Evolutionary conservation across 768 basidiomycete genomes (phyloP).

Genomic region (Tricholoma hemisulphureum): DNA sequence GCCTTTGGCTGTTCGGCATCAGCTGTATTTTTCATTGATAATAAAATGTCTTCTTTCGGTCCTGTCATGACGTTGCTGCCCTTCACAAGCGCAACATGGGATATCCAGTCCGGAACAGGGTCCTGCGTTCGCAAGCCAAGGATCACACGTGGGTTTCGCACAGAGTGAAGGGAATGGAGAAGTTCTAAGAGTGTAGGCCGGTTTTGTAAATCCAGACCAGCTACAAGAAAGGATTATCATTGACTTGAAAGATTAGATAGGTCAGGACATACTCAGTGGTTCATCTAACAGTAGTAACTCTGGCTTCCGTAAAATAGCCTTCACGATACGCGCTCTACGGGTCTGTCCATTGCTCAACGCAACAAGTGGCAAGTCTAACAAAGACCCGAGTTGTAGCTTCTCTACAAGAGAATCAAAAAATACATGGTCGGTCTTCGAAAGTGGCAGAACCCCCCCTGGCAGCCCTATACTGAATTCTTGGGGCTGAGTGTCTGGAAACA

Average conservation of each 20-base stretch:
- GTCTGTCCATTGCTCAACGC: conserved; percentile 93
- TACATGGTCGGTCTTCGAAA: conserved; percentile 22
- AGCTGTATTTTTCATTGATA: conserved; percentile 2
- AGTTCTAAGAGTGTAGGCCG: conserved; percentile 56
- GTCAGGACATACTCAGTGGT: conserved; percentile 66
- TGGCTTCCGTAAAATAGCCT: conserved; percentile 69
- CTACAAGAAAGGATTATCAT: conserved; percentile 35
- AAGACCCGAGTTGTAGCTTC: conserved; percentile 51
- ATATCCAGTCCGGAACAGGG: conserved; percentile 67
- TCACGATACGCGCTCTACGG: conserved; percentile 77
- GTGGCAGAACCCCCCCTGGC: conserved; percentile 19
- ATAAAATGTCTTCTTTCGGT: conserved; percentile 42
- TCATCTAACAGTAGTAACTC: conserved; percentile 86
- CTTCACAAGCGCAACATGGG: conserved; percentile 59
- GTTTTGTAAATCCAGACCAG: conserved; percentile 70
- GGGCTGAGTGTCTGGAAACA: conserved; percentile 54
- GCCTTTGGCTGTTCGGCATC: neutral
- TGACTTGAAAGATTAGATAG: neutral
- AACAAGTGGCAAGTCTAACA: conserved; percentile 82
- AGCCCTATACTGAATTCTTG: conserved; percentile 25
- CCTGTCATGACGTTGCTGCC: conserved; percentile 53
- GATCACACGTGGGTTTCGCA: conserved; percentile 21
- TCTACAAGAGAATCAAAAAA: conserved; percentile 55
- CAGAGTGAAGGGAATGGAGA: conserved; percentile 18
- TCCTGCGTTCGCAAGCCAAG: conserved; percentile 66